Evolutionary conservation across 306 rosid species (phyloP).

Genomic region (Lagenaria siceraria): DNA sequence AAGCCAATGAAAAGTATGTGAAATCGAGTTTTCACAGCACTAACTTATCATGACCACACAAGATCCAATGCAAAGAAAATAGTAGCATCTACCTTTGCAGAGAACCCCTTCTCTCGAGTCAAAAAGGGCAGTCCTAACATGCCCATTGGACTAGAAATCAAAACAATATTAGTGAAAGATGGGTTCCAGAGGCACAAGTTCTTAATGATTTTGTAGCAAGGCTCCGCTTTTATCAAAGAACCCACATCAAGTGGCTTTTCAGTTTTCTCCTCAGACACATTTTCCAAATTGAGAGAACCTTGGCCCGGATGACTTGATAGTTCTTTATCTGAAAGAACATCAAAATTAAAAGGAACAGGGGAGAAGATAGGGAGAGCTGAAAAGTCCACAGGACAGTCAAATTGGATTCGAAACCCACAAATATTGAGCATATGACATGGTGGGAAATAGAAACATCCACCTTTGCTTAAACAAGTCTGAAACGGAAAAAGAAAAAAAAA

Average conservation of each 20-base stretch:
- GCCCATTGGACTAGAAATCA: slow-evolving; percentile 87
- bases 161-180: slow-evolving; percentile 51
- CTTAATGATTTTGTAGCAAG: slow-evolving; percentile 46
- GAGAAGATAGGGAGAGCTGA: slow-evolving; percentile 66
- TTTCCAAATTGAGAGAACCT: slow-evolving; percentile 10
- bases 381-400: slow-evolving; percentile 81
- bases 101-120: slow-evolving; percentile 48
- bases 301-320: slow-evolving; percentile 4
- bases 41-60: neutral
- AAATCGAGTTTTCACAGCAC: neutral
- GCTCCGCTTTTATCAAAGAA: slow-evolving; percentile 39
- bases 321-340: slow-evolving; percentile 15
- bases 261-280: slow-evolving; percentile 24
- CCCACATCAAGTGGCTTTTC: slow-evolving; percentile 30
- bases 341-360: slow-evolving; percentile 37
- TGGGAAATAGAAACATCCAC: slow-evolving; percentile 61
- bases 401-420: slow-evolving; percentile 60
- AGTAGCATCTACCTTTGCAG: slow-evolving; percentile 37
- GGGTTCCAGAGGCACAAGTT: slow-evolving; percentile 51
- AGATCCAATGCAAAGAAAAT: neutral
- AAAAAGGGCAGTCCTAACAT: slow-evolving; percentile 74
- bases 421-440: slow-evolving; percentile 63
- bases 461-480: slow-evolving; percentile 74
- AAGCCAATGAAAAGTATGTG: slow-evolving; percentile 9
- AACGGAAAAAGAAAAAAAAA: neutral